phyloP scores from a whole-genome alignment of 306 rosid species.

The Pyrus bretschneideri region DNA sequence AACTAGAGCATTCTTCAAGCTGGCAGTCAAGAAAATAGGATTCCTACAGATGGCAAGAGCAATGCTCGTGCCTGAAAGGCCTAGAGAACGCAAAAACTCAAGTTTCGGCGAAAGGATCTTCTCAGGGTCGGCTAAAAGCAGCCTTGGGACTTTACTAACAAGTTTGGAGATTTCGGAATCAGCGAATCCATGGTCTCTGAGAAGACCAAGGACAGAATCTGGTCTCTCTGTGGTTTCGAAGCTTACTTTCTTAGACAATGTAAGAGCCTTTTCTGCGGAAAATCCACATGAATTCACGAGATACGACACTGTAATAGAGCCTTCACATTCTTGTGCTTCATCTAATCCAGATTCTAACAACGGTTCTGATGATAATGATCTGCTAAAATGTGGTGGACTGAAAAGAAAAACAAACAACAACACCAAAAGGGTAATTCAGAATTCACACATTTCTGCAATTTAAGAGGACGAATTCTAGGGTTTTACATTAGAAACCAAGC shows the following conservation, averaged over 20 bases:
- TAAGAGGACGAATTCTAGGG: not conserved
- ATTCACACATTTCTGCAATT: not conserved
- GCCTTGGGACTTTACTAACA: not conserved
- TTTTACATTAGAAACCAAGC: not conserved
- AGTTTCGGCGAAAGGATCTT: constrained; percentile 6
- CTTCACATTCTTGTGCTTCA: not conserved
- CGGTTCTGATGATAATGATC: not conserved
- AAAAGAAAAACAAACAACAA: not conserved
- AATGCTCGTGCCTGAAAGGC: not conserved
- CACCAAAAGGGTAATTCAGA: not conserved
- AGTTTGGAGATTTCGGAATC: not conserved
- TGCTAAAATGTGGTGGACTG: not conserved
- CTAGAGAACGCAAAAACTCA: constrained; percentile 9
- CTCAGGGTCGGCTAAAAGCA: not conserved
- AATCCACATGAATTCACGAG: constrained; percentile 15
- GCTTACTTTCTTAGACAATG: not conserved
- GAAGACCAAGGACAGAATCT: not conserved
- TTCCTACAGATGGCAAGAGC: not conserved
- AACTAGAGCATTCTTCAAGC: constrained; percentile 4
- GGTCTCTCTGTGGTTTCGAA: not conserved
- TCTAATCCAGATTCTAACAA: not conserved
- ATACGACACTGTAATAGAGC: not conserved
- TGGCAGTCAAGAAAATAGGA: not conserved
- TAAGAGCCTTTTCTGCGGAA: not conserved
- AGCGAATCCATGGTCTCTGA: constrained; percentile 1